These are phyloP conservation scores for Salix viminalis DNA, from an alignment of 345 rosid genomes.

Conservation along the genomic window DNA sequence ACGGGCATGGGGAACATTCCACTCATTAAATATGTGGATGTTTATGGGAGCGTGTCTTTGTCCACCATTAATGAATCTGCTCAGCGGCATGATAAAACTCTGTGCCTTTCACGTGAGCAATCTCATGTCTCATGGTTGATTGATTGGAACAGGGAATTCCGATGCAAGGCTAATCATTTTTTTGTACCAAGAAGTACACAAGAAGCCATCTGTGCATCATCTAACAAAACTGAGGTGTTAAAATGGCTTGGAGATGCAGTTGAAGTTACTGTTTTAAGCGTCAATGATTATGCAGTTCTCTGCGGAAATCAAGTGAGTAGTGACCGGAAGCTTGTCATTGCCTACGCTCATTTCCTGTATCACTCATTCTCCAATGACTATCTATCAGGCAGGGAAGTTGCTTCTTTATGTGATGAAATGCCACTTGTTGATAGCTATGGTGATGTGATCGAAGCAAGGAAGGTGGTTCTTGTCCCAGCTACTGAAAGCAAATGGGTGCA, in stretches of 20 bases:
- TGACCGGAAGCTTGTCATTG: constrained; percentile 36
- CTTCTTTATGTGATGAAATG: constrained; percentile 28
- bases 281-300: constrained; percentile 29
- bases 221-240: constrained; percentile 15
- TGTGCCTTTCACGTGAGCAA: constrained; percentile 22
- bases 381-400: constrained; percentile 27
- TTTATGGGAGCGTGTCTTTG: constrained; percentile 31
- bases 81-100: no score
- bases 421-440: constrained; percentile 62
- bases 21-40: constrained; percentile 43
- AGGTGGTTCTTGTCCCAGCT: constrained; percentile 61
- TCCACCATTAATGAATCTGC: constrained; percentile 28
- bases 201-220: constrained; percentile 25
- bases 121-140: constrained; percentile 41
- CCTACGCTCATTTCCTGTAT: constrained; percentile 52
- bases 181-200: constrained; percentile 46
- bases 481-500: constrained; percentile 57
- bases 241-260: constrained; percentile 40
- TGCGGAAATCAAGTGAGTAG: constrained; percentile 14
- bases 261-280: constrained; percentile 7
- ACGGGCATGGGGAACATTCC: constrained; percentile 41
- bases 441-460: constrained; percentile 7
- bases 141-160: constrained; percentile 50
- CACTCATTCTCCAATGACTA: constrained; percentile 27
- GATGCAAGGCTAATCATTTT: constrained; percentile 21